Conservation (phyloP, 78 protist species). For the Dictyostelium firmibasis region DNA sequence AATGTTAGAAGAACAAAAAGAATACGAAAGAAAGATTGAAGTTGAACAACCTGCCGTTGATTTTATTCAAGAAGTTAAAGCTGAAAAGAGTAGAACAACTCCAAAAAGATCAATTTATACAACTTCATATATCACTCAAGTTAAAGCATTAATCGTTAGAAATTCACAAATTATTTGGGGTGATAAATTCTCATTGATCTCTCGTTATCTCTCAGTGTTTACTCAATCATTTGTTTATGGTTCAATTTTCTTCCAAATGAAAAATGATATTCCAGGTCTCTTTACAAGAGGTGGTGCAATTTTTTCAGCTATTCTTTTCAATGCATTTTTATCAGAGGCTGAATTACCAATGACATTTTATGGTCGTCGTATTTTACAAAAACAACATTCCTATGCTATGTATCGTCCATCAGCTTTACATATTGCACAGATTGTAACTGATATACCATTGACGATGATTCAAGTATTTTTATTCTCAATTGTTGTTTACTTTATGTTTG, state of each 20-base stretch:
- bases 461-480: slow-evolving; percentile 48
- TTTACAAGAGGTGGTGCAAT: slow-evolving; percentile 69
- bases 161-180: too few relatives aligned
- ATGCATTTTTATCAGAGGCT: not conserved
- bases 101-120: slow-evolving; percentile 7
- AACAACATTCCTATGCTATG: slow-evolving; percentile 69
- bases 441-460: not conserved
- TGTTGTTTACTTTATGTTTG: slow-evolving; percentile 65
- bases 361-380: slow-evolving; percentile 61
- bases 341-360: slow-evolving; percentile 1
- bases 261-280: not conserved
- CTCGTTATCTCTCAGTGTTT: slow-evolving; percentile 9
- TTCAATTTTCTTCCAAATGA: slow-evolving; percentile 19
- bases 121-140: slow-evolving; percentile 17
- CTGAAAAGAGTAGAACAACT: slow-evolving; percentile 32
- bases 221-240: slow-evolving; percentile 53
- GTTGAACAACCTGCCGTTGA: slow-evolving; percentile 15
- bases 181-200: too few relatives aligned
- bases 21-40: slow-evolving; percentile 36
- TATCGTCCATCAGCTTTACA: slow-evolving; percentile 64
- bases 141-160: slow-evolving; percentile 26
- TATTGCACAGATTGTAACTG: too few relatives aligned
- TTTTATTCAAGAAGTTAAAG: slow-evolving; percentile 13
- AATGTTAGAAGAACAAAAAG: not conserved
- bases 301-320: slow-evolving; percentile 25